phyloP scores from a whole-genome alignment of 1,284 basidiomycete species.

The Stygiomarasmius scandens region DNA sequence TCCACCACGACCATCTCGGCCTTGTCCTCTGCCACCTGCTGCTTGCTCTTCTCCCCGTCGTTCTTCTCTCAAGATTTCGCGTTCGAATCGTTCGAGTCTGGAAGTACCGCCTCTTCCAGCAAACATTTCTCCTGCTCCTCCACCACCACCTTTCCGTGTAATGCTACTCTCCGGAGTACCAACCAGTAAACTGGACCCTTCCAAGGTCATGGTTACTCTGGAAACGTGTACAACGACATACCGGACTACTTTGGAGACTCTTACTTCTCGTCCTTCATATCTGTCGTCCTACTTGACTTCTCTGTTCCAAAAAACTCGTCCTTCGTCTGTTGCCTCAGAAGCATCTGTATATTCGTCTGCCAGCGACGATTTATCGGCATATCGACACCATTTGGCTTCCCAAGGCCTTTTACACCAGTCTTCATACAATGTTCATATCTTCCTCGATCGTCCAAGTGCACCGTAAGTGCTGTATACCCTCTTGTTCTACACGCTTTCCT shows the following conservation, averaged over 20 bases:
- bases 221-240: conserved; percentile 70
- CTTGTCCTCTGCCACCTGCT: conserved; percentile 30
- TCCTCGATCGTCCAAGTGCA: conserved; percentile 76
- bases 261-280: conserved; percentile 67
- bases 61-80: conserved; percentile 45
- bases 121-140: conserved; percentile 32
- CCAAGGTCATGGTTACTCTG: conserved; percentile 64
- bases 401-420: conserved; percentile 54
- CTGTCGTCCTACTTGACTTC: conserved; percentile 60
- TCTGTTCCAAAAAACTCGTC: conserved; percentile 40
- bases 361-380: conserved; percentile 48
- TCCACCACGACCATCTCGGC: conserved; percentile 41
- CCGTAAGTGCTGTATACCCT: conserved; percentile 55
- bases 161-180: conserved; percentile 67
- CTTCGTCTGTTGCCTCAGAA: conserved; percentile 41
- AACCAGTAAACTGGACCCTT: conserved; percentile 48
- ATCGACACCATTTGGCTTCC: conserved; percentile 62
- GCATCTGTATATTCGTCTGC: conserved; percentile 52
- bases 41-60: conserved; percentile 31
- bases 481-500: conserved; percentile 13
- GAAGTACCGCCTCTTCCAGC: conserved; percentile 43
- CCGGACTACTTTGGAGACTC: conserved; percentile 64
- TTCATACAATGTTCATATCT: conserved; percentile 62
- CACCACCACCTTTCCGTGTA: conserved; percentile 59
- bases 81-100: conserved; percentile 34